phyloP scores from a whole-genome alignment of 2,329 filamentous ascomycete genomes.

The Simplicillium sp. region DNA sequence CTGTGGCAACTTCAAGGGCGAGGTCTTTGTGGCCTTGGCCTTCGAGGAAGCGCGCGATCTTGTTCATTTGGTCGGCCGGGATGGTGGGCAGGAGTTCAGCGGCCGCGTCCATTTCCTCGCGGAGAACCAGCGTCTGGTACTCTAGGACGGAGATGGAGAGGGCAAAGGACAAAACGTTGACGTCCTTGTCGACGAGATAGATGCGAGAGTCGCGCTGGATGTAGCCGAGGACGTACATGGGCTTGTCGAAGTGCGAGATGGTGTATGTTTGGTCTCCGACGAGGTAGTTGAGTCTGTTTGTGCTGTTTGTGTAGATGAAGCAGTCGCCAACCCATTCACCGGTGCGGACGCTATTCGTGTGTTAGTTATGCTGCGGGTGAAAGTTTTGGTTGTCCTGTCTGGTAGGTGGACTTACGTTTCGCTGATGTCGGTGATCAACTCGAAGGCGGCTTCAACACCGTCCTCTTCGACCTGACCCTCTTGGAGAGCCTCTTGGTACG shows the following conservation, averaged over 20 bases:
- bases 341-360: slow-evolving; percentile 71
- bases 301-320: slow-evolving; percentile 97
- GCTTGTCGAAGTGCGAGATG: slow-evolving; percentile 90
- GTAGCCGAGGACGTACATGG: slow-evolving; percentile 92
- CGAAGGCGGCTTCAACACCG: slow-evolving; percentile 91
- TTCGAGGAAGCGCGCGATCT: slow-evolving; percentile 94
- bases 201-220: slow-evolving; percentile 91
- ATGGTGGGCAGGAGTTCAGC: slow-evolving; percentile 77
- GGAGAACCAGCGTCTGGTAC: slow-evolving; percentile 91
- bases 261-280: slow-evolving; percentile 98
- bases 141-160: slow-evolving; percentile 89
- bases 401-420: slow-evolving; percentile 52
- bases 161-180: slow-evolving; percentile 80
- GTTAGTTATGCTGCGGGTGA: too few relatives aligned
- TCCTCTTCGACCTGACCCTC: slow-evolving; percentile 76
- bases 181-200: slow-evolving; percentile 93
- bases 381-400: slow-evolving; percentile 8
- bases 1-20: slow-evolving; percentile 87
- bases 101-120: slow-evolving; percentile 86
- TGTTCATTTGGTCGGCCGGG: slow-evolving; percentile 90
- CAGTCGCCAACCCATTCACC: slow-evolving; percentile 98
- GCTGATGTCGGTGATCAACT: slow-evolving; percentile 90
- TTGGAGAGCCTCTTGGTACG: slow-evolving; percentile 76
- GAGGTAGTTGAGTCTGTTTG: slow-evolving; percentile 93
- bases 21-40: slow-evolving; percentile 96